A percentile compares a stretch with the other conserved stretches of the same genome.
These are phyloP conservation scores for Bipolaris oryzae DNA, from an alignment of 2,329 filamentous ascomycete genomes.

Conservation along the genomic window DNA sequence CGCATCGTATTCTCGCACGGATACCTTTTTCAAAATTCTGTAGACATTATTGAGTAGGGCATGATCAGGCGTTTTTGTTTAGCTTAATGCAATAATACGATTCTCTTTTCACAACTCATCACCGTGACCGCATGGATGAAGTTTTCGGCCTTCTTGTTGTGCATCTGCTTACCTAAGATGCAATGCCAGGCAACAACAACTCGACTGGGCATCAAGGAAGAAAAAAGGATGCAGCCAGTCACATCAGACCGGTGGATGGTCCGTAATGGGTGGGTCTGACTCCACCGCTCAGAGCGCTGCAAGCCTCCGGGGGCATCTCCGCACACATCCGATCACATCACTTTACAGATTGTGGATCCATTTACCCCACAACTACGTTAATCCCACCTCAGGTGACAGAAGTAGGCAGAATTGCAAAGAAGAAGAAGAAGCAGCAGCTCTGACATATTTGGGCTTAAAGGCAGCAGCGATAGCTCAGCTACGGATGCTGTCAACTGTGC, in stretches of 20 bases:
- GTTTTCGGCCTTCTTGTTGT: background rate
- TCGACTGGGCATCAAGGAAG: background rate
- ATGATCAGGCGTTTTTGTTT: background rate
- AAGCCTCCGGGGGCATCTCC: background rate
- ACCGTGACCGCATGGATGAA: background rate
- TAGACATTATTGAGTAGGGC: background rate
- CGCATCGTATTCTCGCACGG: background rate
- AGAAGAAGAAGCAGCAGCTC: background rate
- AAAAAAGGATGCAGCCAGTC: background rate
- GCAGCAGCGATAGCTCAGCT: constrained; percentile 12
- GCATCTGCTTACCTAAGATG: background rate
- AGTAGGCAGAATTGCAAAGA: background rate
- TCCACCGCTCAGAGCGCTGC: background rate
- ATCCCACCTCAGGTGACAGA: background rate
- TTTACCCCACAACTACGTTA: background rate
- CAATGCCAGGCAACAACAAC: background rate
- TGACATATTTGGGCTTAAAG: constrained; percentile 7
- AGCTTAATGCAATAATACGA: background rate
- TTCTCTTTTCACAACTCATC: background rate
- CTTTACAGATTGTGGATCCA: background rate
- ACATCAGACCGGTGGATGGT: background rate
- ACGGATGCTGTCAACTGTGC: constrained; percentile 2
- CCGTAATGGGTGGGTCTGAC: background rate
- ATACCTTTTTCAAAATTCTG: background rate
- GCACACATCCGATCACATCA: background rate